These are phyloP conservation scores for Nothophaeocryptopus gaeumannii DNA, from an alignment of 2,329 filamentous ascomycete genomes.

Conservation along the genomic window DNA sequence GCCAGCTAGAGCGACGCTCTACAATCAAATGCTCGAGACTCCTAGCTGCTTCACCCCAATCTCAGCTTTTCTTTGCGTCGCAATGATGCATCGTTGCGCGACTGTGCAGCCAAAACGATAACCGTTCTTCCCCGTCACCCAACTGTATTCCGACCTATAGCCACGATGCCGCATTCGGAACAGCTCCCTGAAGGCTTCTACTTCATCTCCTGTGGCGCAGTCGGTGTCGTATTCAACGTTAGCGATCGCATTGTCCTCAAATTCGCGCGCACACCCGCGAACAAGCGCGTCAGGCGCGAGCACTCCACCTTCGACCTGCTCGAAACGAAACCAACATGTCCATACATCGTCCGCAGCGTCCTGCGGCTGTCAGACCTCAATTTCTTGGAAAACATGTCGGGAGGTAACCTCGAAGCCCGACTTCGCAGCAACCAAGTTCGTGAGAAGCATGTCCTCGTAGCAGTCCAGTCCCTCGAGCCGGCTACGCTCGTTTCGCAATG, in stretches of 20 bases:
- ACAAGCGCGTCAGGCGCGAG: constrained; percentile 4
- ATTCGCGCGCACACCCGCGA: constrained; percentile 1
- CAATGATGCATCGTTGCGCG: too few species aligned
- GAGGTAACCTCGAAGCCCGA: constrained; percentile 8
- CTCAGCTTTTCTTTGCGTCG: too few species aligned
- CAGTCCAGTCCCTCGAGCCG: neutral
- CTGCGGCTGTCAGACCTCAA: constrained; percentile 7
- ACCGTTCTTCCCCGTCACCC: too few species aligned
- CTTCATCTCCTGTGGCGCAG: constrained; percentile 5
- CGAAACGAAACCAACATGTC: constrained; percentile 2
- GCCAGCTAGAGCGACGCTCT: too few species aligned
- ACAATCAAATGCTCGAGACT: too few species aligned
- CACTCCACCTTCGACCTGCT: constrained; percentile 4
- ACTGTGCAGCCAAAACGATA: too few species aligned
- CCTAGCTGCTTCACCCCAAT: too few species aligned
- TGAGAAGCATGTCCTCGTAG: neutral
- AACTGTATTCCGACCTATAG: too few species aligned
- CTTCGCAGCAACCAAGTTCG: constrained; percentile 1
- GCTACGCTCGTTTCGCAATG: neutral
- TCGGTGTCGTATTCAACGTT: constrained; percentile 2
- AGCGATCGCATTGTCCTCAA: constrained; percentile 8
- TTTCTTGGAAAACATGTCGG: constrained; percentile 5
- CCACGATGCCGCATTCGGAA: too few species aligned
- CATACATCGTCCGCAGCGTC: constrained; percentile 7
- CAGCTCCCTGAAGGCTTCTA: neutral